These are phyloP conservation scores for Melanogaster broomeanus DNA, from an alignment of 768 basidiomycete genomes.

Conservation along the genomic window DNA sequence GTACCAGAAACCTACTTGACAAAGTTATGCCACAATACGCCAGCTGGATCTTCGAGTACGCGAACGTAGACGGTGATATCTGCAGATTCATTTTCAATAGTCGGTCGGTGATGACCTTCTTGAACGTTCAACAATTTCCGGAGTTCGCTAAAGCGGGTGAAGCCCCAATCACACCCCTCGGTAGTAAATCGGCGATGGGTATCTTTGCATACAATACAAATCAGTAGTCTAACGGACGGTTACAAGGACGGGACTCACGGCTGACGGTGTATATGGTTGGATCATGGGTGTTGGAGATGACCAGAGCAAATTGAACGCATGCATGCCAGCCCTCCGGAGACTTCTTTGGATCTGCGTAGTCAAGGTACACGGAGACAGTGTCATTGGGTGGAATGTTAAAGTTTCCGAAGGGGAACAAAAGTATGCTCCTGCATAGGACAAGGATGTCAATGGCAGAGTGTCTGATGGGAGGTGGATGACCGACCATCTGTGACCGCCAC, in stretches of 20 bases:
- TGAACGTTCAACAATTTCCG: slow-evolving; percentile 86
- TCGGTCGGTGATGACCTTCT: slow-evolving; percentile 83
- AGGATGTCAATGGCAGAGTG: neutral
- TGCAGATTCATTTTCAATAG: slow-evolving; percentile 94
- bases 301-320: slow-evolving; percentile 97
- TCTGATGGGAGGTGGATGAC: slow-evolving; percentile 18
- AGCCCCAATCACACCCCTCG: slow-evolving; percentile 99
- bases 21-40: slow-evolving; percentile 99
- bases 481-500: slow-evolving; percentile 97
- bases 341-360: slow-evolving; percentile 97
- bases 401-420: slow-evolving; percentile 97
- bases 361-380: slow-evolving; percentile 98
- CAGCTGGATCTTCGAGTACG: slow-evolving; percentile 96
- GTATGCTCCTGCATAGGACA: slow-evolving; percentile 76
- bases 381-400: slow-evolving; percentile 99
- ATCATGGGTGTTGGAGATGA: too few relatives aligned
- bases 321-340: slow-evolving; percentile 99
- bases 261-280: slow-evolving; percentile 96
- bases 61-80: slow-evolving; percentile 96
- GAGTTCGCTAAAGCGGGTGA: slow-evolving; percentile 97
- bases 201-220: slow-evolving; percentile 51
- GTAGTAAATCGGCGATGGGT: slow-evolving; percentile 99
- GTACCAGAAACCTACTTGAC: slow-evolving; percentile 73
- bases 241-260: slow-evolving; percentile 52
- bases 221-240: slow-evolving; percentile 29